These are phyloP conservation scores for Fusarium tanahbumbuense DNA, from an alignment of 2,329 filamentous ascomycete species.

Conservation along the genomic window DNA sequence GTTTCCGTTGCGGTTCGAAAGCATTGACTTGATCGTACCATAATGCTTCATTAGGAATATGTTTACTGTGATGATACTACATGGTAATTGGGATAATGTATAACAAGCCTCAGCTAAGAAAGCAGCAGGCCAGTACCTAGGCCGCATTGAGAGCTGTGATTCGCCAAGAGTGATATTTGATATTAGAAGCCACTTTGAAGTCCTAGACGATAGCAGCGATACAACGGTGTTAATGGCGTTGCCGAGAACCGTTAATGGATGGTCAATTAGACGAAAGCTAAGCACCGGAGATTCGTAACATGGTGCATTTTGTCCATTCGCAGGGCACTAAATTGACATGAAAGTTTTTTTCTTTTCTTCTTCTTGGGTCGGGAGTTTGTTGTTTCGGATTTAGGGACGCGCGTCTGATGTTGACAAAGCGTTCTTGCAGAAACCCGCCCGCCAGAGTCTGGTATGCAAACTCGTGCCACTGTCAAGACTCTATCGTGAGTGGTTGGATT, in stretches of 20 bases:
- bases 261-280: slow-evolving; percentile 8
- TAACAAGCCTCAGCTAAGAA: not conserved
- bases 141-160: slow-evolving; percentile 18
- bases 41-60: not conserved
- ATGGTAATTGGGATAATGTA: not conserved
- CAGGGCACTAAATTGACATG: slow-evolving; percentile 12
- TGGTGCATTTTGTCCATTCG: not conserved
- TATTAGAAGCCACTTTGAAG: slow-evolving; percentile 7
- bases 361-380: slow-evolving; percentile 21
- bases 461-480: slow-evolving; percentile 35
- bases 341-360: slow-evolving; percentile 1
- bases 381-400: slow-evolving; percentile 40
- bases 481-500: slow-evolving; percentile 25
- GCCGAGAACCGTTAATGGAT: slow-evolving; percentile 11
- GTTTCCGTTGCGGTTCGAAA: not conserved
- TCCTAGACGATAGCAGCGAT: slow-evolving; percentile 3
- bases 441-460: slow-evolving; percentile 41
- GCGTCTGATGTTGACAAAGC: slow-evolving; percentile 33
- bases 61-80: not conserved
- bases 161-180: slow-evolving; percentile 23
- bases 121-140: slow-evolving; percentile 1
- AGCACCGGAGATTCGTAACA: slow-evolving; percentile 1
- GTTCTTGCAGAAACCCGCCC: slow-evolving; percentile 24
- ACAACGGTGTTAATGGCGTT: slow-evolving; percentile 1
- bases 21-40: slow-evolving; percentile 1